A percentile compares a stretch with the other conserved stretches of the same genome.
Evolutionary conservation across 345 rosid species (phyloP).

Genomic region (Jatropha curcas): DNA sequence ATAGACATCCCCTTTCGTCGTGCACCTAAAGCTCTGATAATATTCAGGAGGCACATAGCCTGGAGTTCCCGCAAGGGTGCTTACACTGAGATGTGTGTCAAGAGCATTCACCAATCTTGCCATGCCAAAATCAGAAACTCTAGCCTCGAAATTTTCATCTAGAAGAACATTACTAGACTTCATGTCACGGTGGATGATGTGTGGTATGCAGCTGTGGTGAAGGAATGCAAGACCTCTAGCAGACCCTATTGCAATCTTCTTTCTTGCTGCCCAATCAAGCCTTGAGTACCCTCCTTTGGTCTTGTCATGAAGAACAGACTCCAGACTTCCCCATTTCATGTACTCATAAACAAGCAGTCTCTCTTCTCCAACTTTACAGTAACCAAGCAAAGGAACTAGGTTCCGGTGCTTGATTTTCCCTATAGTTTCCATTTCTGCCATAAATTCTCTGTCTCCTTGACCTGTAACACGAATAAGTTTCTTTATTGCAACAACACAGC

Average conservation of each 20-base stretch:
- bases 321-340: slow-evolving; percentile 99
- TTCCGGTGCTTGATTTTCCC: slow-evolving; percentile 97
- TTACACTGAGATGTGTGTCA: slow-evolving; percentile 94
- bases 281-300: slow-evolving; percentile 49
- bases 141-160: slow-evolving; percentile 86
- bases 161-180: slow-evolving; percentile 94
- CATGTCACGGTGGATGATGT: slow-evolving; percentile 97
- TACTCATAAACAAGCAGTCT: slow-evolving; percentile 95
- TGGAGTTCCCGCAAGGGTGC: slow-evolving; percentile 97
- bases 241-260: slow-evolving; percentile 87
- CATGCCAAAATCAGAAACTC: slow-evolving; percentile 98
- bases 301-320: slow-evolving; percentile 79
- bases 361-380: slow-evolving; percentile 95
- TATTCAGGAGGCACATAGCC: slow-evolving; percentile 99
- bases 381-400: slow-evolving; percentile 89
- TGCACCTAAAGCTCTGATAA: slow-evolving; percentile 96
- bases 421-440: slow-evolving; percentile 99
- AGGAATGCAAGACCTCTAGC: slow-evolving; percentile 98
- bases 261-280: slow-evolving; percentile 80
- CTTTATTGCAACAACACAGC: slow-evolving; percentile 82
- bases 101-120: slow-evolving; percentile 89
- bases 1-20: slow-evolving; percentile 92
- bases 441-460: slow-evolving; percentile 97
- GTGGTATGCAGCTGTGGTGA: slow-evolving; percentile 97
- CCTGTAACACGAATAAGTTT: slow-evolving; percentile 82